Percentiles rank a stretch among this genome's conserved stretches.
These are phyloP conservation scores for Pyricularia pennisetigena DNA, from an alignment of 2,329 filamentous ascomycete genomes.

Conservation along the genomic window DNA sequence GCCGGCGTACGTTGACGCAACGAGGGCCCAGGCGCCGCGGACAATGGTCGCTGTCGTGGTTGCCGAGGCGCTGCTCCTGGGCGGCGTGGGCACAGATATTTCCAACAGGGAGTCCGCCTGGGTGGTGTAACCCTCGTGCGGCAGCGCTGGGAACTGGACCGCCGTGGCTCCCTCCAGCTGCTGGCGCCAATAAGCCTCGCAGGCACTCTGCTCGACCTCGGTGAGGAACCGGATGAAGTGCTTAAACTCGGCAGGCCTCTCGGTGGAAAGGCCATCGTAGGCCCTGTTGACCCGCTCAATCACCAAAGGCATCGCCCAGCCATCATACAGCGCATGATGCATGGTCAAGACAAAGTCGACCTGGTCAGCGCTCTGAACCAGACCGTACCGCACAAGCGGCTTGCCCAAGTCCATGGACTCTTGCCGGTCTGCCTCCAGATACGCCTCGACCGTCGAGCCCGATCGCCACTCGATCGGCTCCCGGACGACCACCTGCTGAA, in stretches of 20 bases:
- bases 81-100: constrained; percentile 32
- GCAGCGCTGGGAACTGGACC: constrained; percentile 37
- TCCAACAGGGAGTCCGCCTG: constrained; percentile 43
- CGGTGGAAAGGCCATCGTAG: constrained; percentile 23
- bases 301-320: constrained; percentile 42
- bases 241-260: constrained; percentile 32
- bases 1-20: constrained; percentile 41
- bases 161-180: constrained; percentile 32
- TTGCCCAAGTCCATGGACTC: constrained; percentile 32
- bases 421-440: constrained; percentile 28
- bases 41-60: constrained; percentile 46
- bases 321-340: constrained; percentile 48
- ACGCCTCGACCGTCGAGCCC: constrained; percentile 25
- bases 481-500: constrained; percentile 36
- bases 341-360: constrained; percentile 40
- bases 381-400: constrained; percentile 33
- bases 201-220: constrained; percentile 24
- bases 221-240: constrained; percentile 38
- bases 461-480: constrained; percentile 25
- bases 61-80: constrained; percentile 20
- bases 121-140: constrained; percentile 35
- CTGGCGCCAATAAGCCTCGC: constrained; percentile 35
- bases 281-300: constrained; percentile 36
- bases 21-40: constrained; percentile 48
- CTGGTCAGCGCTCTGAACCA: constrained; percentile 25